phyloP scores from a whole-genome alignment of 768 basidiomycete genomes.

The Trametes meyenii region DNA sequence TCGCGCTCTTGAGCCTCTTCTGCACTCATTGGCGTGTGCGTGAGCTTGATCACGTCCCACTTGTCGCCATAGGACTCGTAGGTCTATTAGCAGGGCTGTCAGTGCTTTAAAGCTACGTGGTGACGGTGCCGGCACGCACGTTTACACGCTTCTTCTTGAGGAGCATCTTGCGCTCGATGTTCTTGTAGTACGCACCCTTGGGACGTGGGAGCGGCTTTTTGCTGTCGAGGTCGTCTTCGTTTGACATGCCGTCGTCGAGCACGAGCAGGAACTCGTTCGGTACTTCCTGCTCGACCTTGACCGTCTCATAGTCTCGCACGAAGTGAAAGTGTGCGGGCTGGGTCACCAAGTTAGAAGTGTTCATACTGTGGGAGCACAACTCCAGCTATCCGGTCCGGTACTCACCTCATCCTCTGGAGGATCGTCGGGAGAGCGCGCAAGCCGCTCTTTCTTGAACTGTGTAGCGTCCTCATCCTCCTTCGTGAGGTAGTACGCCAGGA shows the following conservation, averaged over 20 bases:
- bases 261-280: slow-evolving; percentile 83
- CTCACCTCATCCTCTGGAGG: slow-evolving; percentile 60
- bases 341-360: neutral
- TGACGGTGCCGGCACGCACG: slow-evolving; percentile 44
- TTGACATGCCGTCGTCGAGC: slow-evolving; percentile 53
- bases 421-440: slow-evolving; percentile 44
- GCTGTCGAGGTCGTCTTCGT: slow-evolving; percentile 37
- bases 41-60: slow-evolving; percentile 79
- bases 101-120: neutral
- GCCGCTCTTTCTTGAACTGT: slow-evolving; percentile 64
- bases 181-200: slow-evolving; percentile 86
- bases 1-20: slow-evolving; percentile 81
- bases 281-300: slow-evolving; percentile 85
- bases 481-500: slow-evolving; percentile 84
- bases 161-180: slow-evolving; percentile 85
- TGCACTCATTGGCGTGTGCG: slow-evolving; percentile 68
- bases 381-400: neutral
- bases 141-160: slow-evolving; percentile 84
- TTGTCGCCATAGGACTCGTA: slow-evolving; percentile 79
- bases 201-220: slow-evolving; percentile 28
- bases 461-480: slow-evolving; percentile 72
- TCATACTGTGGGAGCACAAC: neutral
- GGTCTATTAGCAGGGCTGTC: slow-evolving; percentile 41
- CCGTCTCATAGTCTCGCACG: slow-evolving; percentile 84
- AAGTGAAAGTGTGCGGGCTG: slow-evolving; percentile 76